Conservation (phyloP, 805 yeast genomes). For the Tetrapisispora nanseiensis region DNA sequence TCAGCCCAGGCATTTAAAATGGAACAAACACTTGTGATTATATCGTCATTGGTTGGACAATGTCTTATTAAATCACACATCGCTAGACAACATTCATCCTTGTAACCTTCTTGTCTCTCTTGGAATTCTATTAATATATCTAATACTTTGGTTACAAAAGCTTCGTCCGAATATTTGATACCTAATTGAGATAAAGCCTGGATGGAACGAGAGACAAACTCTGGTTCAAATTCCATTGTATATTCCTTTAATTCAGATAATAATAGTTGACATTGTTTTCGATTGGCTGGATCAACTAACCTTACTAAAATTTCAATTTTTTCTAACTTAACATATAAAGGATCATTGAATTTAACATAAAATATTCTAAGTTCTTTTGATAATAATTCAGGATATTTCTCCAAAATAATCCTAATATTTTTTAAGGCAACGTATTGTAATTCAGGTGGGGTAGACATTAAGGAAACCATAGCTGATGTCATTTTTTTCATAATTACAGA, state of each 20-base stretch:
- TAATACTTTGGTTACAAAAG: conserved; percentile 43
- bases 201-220: conserved; percentile 58
- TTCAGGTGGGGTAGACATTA: conserved; percentile 84
- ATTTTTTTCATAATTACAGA: conserved; percentile 51
- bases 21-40: conserved; percentile 21
- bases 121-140: conserved; percentile 51
- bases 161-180: conserved; percentile 41
- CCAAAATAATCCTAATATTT: conserved; percentile 81
- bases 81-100: conserved; percentile 48
- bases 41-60: conserved; percentile 37
- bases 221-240: conserved; percentile 76
- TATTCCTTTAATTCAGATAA: conserved; percentile 69
- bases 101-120: conserved; percentile 55
- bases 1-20: conserved; percentile 31
- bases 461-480: conserved; percentile 77
- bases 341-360: conserved; percentile 80
- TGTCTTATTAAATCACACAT: conserved; percentile 59
- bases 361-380: conserved; percentile 78
- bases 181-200: conserved; percentile 65
- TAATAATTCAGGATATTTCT: conserved; percentile 74
- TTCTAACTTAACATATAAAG: conserved; percentile 67
- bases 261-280: conserved; percentile 44
- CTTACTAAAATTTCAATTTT: conserved; percentile 68
- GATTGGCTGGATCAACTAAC: conserved; percentile 42
- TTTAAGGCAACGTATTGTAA: conserved; percentile 89